These are phyloP conservation scores for Starmera stellimalicola DNA, from an alignment of 1,139 yeast species.

Conservation along the genomic window DNA sequence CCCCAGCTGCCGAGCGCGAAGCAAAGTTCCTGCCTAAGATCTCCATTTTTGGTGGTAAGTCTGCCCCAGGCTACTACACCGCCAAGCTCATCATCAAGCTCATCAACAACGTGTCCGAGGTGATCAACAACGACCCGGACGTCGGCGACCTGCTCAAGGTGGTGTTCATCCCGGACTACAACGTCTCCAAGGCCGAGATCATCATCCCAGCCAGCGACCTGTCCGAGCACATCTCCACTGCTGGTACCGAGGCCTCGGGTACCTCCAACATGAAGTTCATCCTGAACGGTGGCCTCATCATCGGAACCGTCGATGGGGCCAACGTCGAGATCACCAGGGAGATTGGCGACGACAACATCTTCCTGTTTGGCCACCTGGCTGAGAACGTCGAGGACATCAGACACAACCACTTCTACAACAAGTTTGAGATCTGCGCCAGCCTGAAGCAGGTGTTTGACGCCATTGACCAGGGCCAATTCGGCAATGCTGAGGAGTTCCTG, in stretches of 20 bases:
- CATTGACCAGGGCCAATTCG: slow-evolving; percentile 63
- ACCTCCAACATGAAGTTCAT: slow-evolving; percentile 96
- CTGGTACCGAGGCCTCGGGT: slow-evolving; percentile 96
- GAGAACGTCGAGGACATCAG: slow-evolving; percentile 85
- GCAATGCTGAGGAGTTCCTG: slow-evolving; percentile 58
- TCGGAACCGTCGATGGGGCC: slow-evolving; percentile 97
- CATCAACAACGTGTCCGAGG: slow-evolving; percentile 72
- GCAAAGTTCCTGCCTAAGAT: slow-evolving; percentile 65
- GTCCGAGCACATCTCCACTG: slow-evolving; percentile 94
- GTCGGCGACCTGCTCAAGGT: slow-evolving; percentile 74
- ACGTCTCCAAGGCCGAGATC: slow-evolving; percentile 88
- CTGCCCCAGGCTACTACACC: slow-evolving; percentile 95
- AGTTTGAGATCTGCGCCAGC: slow-evolving; percentile 38
- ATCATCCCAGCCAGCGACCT: slow-evolving; percentile 86
- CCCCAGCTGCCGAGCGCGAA: slow-evolving; percentile 58
- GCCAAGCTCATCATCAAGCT: slow-evolving; percentile 86
- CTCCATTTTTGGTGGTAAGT: slow-evolving; percentile 84
- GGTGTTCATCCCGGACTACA: slow-evolving; percentile 84
- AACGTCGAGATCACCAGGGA: slow-evolving; percentile 92
- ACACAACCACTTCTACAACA: slow-evolving; percentile 59
- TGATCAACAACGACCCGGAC: slow-evolving; percentile 68
- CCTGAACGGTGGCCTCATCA: slow-evolving; percentile 84
- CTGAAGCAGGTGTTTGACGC: slow-evolving; percentile 57
- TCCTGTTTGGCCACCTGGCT: slow-evolving; percentile 82
- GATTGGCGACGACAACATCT: slow-evolving; percentile 87